Conservation (phyloP, 108 stramenopile species). For the Cyclotella choctawhatcheeana region DNA sequence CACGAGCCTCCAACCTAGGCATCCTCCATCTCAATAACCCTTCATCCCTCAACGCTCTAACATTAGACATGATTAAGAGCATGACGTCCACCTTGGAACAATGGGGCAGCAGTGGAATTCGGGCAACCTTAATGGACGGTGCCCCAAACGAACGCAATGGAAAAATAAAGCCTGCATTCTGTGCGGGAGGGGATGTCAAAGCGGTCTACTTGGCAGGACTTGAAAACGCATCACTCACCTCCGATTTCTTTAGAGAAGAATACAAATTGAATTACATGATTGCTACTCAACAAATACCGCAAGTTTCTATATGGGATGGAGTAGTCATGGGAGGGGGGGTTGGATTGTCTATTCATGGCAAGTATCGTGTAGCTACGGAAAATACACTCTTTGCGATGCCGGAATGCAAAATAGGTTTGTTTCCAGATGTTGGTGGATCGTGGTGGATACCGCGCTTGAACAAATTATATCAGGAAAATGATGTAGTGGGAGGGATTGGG, state of each 20-base stretch:
- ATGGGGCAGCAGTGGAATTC: slow-evolving; percentile 51
- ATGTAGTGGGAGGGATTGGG: slow-evolving; percentile 66
- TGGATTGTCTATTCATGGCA: slow-evolving; percentile 92
- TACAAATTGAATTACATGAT: slow-evolving; percentile 86
- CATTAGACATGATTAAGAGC: slow-evolving; percentile 37
- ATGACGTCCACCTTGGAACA: slow-evolving; percentile 59
- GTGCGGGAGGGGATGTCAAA: slow-evolving; percentile 96
- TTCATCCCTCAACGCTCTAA: slow-evolving; percentile 42
- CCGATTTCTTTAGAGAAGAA: slow-evolving; percentile 89
- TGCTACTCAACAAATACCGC: slow-evolving; percentile 63
- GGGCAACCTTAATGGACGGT: slow-evolving; percentile 63
- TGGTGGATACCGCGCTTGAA: slow-evolving; percentile 89
- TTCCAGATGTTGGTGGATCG: slow-evolving; percentile 96
- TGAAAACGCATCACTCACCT: slow-evolving; percentile 28
- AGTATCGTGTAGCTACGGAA: slow-evolving; percentile 94
- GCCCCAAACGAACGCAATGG: slow-evolving; percentile 50
- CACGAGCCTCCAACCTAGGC: slow-evolving; percentile 64
- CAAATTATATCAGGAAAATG: slow-evolving; percentile 35
- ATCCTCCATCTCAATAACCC: slow-evolving; percentile 78
- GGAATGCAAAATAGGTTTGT: slow-evolving; percentile 96
- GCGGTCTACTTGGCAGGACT: slow-evolving; percentile 61
- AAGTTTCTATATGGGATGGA: slow-evolving; percentile 96
- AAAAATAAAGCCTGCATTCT: slow-evolving; percentile 73
- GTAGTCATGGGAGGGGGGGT: slow-evolving; percentile 99
- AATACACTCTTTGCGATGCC: slow-evolving; percentile 96